Base-by-base conservation (phyloP, 176 grass and related monocot genomes). In the Calamus simplicifolius region DNA sequence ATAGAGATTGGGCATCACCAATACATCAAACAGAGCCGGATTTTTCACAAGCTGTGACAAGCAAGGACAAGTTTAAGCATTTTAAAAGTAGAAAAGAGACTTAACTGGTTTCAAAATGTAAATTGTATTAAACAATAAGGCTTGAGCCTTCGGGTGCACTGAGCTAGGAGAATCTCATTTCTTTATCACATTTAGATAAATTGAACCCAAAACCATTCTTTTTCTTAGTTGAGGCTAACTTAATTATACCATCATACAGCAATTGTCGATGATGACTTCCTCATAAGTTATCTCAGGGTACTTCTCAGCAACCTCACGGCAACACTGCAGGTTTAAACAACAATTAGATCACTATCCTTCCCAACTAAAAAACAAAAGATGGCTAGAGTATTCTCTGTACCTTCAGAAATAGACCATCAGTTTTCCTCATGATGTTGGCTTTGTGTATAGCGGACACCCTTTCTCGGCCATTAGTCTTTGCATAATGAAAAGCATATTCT, bases 351-450 rank as follows among this genome's bases (percentile, higher is more conserved):
- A 55, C 70, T 6, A 43, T 51, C 43, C 66, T 38, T n/a, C 66
- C 6, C 19, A 74, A 30, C 59, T 63, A 3, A 48, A 51, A 64
- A 66, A 56, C 27, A 48, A 25, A 10, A 64, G 31, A 21, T 18
- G 7, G 7, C 75, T 60, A 27, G 14, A 50, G 65, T 16, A 6
- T 57, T 5, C 13, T 21, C 49, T 25, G 67, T 59, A 97, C 93
- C 93, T 85, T 97, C 38, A 97, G 93, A 55, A 97, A 97, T 75
- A 97, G 83, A n/a, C 87, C 93, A 7, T 97, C 93, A 29, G 93
- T 97, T 73, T 97, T 97, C 77, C 87, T 86, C 93, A 97, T 91
- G 49, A 97, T 97, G 66, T 97, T 97, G 50, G 92, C 92, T 73
- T 97, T 97, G 73, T 97, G 92, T 68, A 97, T 97, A 3, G 93